Evolutionary conservation across 306 rosid genomes (phyloP), one percentile per base, ranked within the genome.

Genomic region (Corylus americana): DNA sequence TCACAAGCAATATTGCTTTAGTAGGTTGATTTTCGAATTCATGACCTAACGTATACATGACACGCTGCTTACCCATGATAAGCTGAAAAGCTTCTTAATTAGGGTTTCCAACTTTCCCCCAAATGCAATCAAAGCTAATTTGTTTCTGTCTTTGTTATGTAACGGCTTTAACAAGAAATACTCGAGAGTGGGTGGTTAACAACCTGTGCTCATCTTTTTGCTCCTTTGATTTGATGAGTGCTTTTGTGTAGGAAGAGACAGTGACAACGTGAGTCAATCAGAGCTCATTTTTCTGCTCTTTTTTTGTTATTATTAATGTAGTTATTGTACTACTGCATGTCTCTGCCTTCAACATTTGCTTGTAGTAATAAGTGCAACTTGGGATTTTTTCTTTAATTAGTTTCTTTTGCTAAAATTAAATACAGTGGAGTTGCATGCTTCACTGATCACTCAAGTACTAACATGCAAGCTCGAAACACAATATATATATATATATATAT

Each of bases 31-130:
- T 79, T 86, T 80, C 58, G 61, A 82, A 81, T 70, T 5, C 83
- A 86, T 71, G 87, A 93, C 93, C 98, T 83, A 91, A 91, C 98
- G 58, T 37, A 37, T 86, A 35, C 16, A 78, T 76, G 97, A 90
- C 97, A 79, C 88, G 77, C 57, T 73, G 90, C 97, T 91, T 74
- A 93, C 91, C 96, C 81, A 14, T 73, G 62, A 55, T n/a, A 79
- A 68, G 39, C 29, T 42, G 50, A 57, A 66, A 4, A 14, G 20
- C 59, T 73, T 51, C 13, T 7, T 35, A 29, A 29, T 29, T 29
- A 14, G 11, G 39, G 55, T 74, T 74, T 63, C 55, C 42, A 37
- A 37, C 5, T 37, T 37, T 37, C 42, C 51, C 71, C 16, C 64
- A 25, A 18, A 75, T 22, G 48, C 77, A 78, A 81, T 78, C 75